Conservation (phyloP, 208 protist genomes). For the Leishmania gerbilli region DNA sequence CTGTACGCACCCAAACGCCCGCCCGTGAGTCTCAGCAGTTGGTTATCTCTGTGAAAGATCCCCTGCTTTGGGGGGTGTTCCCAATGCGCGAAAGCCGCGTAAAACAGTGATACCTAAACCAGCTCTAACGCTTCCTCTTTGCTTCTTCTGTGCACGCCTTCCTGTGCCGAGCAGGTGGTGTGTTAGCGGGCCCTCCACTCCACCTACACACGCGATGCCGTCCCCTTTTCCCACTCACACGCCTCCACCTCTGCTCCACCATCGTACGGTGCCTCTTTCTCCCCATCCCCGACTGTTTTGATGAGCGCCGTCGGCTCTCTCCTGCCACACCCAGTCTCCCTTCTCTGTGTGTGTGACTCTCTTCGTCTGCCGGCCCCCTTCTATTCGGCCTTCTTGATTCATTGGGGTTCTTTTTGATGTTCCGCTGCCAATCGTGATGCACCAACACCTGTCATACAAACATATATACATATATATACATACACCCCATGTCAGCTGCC, state of each 20-base stretch:
- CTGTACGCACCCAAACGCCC: too few relatives aligned
- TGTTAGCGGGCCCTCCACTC: not conserved
- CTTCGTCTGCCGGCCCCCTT: not conserved
- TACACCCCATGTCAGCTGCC: not conserved
- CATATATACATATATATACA: not conserved
- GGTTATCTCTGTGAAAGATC: not conserved
- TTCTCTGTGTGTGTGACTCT: not conserved
- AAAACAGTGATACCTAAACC: not conserved
- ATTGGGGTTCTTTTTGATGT: not conserved
- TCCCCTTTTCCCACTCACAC: not conserved
- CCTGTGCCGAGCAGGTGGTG: not conserved
- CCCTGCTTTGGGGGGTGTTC: too few relatives aligned
- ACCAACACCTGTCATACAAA: not conserved
- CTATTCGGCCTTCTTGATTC: not conserved
- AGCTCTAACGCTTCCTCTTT: too few relatives aligned
- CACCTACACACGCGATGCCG: not conserved
- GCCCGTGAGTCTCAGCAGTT: not conserved
- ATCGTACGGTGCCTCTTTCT: not conserved
- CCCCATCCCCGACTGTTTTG: not conserved
- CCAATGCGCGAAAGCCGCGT: too few relatives aligned
- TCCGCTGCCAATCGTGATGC: not conserved
- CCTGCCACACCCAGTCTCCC: too few relatives aligned
- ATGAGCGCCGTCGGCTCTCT: not conserved
- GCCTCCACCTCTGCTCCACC: not conserved
- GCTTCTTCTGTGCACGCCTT: not conserved